Conservation (phyloP, 306 rosid genomes). For the Castanospermum australe region DNA sequence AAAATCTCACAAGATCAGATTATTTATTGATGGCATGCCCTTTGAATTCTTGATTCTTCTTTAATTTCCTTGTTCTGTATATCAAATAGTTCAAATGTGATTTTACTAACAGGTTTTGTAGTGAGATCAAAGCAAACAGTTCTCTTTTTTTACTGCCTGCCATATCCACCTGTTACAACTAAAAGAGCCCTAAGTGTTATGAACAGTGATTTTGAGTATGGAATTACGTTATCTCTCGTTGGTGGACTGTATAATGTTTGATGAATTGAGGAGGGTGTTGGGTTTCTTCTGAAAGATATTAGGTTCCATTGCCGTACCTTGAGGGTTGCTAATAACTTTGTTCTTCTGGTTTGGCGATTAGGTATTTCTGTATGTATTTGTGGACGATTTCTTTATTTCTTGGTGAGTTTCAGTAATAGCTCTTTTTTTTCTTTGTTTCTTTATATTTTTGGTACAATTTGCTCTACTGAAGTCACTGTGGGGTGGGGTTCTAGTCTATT, state of each 20-base stretch:
- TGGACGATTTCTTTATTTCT: not conserved
- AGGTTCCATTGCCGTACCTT: not conserved
- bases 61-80: not conserved
- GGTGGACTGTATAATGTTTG: not conserved
- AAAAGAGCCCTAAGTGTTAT: not conserved
- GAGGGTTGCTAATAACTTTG: not conserved
- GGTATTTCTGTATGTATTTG: not conserved
- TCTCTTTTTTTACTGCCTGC: not conserved
- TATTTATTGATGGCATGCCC: constrained; percentile 16
- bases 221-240: not conserved
- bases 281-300: not conserved
- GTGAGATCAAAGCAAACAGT: not conserved
- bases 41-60: constrained; percentile 3
- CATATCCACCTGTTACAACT: not conserved
- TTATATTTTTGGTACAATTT: too few relatives aligned
- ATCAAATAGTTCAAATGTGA: constrained; percentile 16
- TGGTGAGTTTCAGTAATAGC: not conserved
- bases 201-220: not conserved
- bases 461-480: not conserved
- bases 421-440: not conserved
- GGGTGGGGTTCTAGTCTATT: not conserved
- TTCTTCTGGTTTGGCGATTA: not conserved
- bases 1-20: constrained; percentile 9
- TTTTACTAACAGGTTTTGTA: not conserved
- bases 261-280: not conserved